Percentiles rank a stretch among this genome's conserved stretches.
phyloP scores from a whole-genome alignment of 23 red algal species.

The Agarophyton chilense region DNA sequence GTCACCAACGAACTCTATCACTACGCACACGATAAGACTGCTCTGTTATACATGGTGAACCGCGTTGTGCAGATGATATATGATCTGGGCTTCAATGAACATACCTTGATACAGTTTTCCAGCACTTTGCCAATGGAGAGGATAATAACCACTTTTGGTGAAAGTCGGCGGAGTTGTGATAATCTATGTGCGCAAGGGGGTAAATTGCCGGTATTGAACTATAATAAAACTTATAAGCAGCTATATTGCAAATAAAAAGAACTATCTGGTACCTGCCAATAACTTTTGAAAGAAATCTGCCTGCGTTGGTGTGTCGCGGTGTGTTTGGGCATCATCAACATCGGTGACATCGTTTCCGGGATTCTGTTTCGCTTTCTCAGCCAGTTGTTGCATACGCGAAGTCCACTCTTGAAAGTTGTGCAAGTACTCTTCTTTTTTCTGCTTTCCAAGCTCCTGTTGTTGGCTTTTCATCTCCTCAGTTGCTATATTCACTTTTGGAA shows the following conservation, averaged over 20 bases:
- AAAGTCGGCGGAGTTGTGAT: not conserved
- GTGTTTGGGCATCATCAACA: not conserved
- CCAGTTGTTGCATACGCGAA: not conserved
- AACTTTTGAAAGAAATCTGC: conserved; percentile 65
- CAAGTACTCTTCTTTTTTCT: conserved; percentile 17
- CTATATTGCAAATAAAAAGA: conserved; percentile 1
- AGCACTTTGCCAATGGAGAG: not conserved
- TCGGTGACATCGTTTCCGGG: conserved; percentile 25
- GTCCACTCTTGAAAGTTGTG: conserved; percentile 9
- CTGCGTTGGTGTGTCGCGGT: not conserved
- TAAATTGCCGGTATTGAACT: not conserved
- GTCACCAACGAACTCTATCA: not conserved
- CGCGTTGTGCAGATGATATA: not conserved
- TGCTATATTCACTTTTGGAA: not conserved
- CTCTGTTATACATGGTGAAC: not conserved
- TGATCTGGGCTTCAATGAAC: conserved; percentile 1
- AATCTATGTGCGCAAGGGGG: not conserved
- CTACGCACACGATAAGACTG: not conserved
- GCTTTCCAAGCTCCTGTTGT: not conserved
- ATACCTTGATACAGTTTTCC: not conserved
- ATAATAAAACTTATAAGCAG: not conserved
- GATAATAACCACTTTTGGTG: not conserved
- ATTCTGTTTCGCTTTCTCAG: not conserved
- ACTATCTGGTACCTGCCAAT: conserved; percentile 41
- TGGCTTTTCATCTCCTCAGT: not conserved